Evolutionary conservation across 306 rosid genomes (phyloP).

Genomic region (Styphnolobium japonicum): DNA sequence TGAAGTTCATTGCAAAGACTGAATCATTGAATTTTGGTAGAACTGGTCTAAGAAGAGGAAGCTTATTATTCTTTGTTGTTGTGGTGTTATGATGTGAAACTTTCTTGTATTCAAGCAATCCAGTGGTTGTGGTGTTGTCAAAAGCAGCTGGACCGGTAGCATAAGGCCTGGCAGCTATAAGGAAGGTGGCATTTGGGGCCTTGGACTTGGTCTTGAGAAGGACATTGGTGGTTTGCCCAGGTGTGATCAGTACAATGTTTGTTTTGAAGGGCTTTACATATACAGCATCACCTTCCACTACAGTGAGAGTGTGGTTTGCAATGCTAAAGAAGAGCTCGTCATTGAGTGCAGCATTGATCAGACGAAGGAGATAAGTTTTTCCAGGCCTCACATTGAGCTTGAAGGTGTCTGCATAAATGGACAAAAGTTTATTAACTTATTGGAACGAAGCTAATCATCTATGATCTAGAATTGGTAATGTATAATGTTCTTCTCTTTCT

Average conservation of each 20-base stretch:
- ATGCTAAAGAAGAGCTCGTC: slow-evolving; percentile 53
- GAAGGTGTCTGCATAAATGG: slow-evolving; percentile 28
- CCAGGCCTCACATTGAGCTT: slow-evolving; percentile 47
- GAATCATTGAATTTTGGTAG: slow-evolving; percentile 46
- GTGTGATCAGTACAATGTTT: slow-evolving; percentile 40
- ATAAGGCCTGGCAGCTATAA: slow-evolving; percentile 49
- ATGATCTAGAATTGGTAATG: not conserved
- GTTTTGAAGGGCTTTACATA: slow-evolving; percentile 51
- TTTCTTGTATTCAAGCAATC: slow-evolving; percentile 41
- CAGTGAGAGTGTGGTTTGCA: slow-evolving; percentile 48
- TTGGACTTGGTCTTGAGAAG: slow-evolving; percentile 41
- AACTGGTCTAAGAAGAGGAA: slow-evolving; percentile 35
- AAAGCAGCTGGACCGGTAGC: slow-evolving; percentile 47
- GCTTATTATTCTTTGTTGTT: slow-evolving; percentile 17
- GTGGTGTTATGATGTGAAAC: not conserved
- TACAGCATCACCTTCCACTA: slow-evolving; percentile 52
- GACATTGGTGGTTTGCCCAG: slow-evolving; percentile 56
- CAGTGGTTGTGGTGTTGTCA: slow-evolving; percentile 53
- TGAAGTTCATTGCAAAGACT: slow-evolving; percentile 34
- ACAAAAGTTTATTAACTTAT: not conserved
- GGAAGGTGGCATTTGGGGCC: slow-evolving; percentile 41
- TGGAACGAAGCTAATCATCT: not conserved
- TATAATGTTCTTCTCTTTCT: not conserved
- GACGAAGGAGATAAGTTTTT: slow-evolving; percentile 45
- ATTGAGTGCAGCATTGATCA: slow-evolving; percentile 45